Percentiles rank a stretch among this genome's conserved stretches.
Evolutionary conservation across 495 filamentous ascomycete species (phyloP).

Genomic region (Hyaloscypha finlandica): DNA sequence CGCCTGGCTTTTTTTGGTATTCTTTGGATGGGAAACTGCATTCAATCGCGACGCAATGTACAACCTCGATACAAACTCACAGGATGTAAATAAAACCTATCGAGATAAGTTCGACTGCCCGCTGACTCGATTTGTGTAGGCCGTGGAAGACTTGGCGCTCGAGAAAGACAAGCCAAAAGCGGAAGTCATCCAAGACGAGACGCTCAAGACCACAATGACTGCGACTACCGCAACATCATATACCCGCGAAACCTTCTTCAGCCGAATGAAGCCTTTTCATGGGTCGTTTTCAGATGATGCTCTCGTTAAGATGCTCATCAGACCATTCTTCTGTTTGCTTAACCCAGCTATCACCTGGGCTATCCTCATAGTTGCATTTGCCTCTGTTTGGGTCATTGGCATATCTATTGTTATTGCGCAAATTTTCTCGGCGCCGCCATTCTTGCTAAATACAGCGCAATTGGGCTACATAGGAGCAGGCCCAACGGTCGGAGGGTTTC

Average conservation of each 20-base stretch:
- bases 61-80: slow-evolving; percentile 30
- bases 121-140: too few species aligned
- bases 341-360: slow-evolving; percentile 92
- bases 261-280: slow-evolving; percentile 69
- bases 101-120: too few species aligned
- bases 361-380: slow-evolving; percentile 76
- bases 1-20: slow-evolving; percentile 43
- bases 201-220: slow-evolving; percentile 27
- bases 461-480: slow-evolving; percentile 36
- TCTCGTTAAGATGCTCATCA: slow-evolving; percentile 70
- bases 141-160: too few species aligned
- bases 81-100: slow-evolving; percentile 35
- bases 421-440: slow-evolving; percentile 64
- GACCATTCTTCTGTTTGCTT: slow-evolving; percentile 79
- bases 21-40: slow-evolving; percentile 53
- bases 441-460: slow-evolving; percentile 62
- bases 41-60: slow-evolving; percentile 31
- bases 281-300: slow-evolving; percentile 75
- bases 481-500: slow-evolving; percentile 44
- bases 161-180: too few species aligned
- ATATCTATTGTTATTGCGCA: slow-evolving; percentile 79
- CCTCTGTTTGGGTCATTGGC: slow-evolving; percentile 90
- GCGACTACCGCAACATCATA: slow-evolving; percentile 31
- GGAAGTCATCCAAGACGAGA: too few species aligned
- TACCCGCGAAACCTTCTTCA: slow-evolving; percentile 21